Evolutionary conservation across 306 rosid genomes (phyloP), one percentile per base, ranked within the genome.

Genomic region (Canavalia gladiata): DNA sequence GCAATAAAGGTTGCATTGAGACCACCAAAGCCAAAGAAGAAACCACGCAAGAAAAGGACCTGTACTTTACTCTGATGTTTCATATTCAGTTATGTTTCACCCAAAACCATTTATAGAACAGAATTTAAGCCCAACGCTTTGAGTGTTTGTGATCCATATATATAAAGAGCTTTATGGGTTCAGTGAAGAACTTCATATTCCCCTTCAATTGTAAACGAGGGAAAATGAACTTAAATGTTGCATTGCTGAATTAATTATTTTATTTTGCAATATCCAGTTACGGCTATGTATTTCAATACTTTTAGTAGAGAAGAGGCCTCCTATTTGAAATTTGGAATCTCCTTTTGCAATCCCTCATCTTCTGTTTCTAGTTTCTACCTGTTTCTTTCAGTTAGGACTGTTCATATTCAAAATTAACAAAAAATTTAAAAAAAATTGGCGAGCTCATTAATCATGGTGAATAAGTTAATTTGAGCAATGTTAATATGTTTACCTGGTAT

Each of bases 1-100:
- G 90, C 90, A 71, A 87, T 87, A 37, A 87, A 85, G 77, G 84
- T 87, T 37, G 88, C 87, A 51, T 45, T 87, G 83, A 82, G 87
- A 86, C 90, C 90, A 71, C 74, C 80, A 50, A 87, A 82, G 81
- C 79, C 67, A 58, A 87, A 85, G 87, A 85, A 65, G 79, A 87
- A 87, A 85, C 87, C 73, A 39, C 76, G 76, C 72, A 87, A 87
- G 85, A 79, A 39, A 82, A 87, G 87, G 81, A 75, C 68, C 2
- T 87, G 90, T 11, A 5, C 11, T 35, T 85, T 87, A 72, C 82
- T 79, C 72, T 76, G 63, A 65, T 74, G 4, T 81, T 80, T 62
- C 57, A 52, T 42, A 31, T 76, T 80, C 79, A 54, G 29, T 46
- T 81, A 12, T 73, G 9, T 69, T 68, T 79, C 76, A 46, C 41